Evolutionary conservation across 2,329 filamentous ascomycete genomes (phyloP).

Genomic region (Conoideocrella luteorostrata): DNA sequence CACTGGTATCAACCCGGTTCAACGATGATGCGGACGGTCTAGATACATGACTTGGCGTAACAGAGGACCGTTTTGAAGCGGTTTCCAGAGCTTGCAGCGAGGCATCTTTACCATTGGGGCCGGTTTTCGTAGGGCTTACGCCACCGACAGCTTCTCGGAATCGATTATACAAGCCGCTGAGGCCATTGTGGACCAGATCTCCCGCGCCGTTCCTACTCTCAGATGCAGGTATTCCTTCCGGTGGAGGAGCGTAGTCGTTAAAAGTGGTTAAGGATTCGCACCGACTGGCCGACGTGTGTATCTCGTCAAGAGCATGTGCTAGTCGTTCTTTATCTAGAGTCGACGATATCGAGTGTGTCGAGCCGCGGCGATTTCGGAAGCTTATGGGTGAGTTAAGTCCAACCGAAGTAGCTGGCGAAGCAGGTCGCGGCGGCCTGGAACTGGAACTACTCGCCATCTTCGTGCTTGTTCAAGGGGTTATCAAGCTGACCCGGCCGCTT

Average conservation of each 20-base stretch:
- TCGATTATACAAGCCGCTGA: slow-evolving; percentile 84
- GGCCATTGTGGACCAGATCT: slow-evolving; percentile 74
- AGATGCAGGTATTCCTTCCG: slow-evolving; percentile 46
- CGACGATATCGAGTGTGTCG: slow-evolving; percentile 34
- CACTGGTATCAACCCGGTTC: slow-evolving; percentile 33
- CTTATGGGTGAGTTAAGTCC: slow-evolving; percentile 21
- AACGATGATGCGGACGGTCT: slow-evolving; percentile 35
- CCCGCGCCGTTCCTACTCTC: slow-evolving; percentile 66
- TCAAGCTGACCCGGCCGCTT: slow-evolving; percentile 10
- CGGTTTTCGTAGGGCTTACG: slow-evolving; percentile 39
- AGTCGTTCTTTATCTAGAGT: slow-evolving; percentile 63
- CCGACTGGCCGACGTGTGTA: slow-evolving; percentile 83
- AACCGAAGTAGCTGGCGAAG: slow-evolving; percentile 18
- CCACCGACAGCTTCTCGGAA: slow-evolving; percentile 76
- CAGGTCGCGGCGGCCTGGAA: slow-evolving; percentile 23
- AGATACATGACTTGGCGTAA: slow-evolving; percentile 32
- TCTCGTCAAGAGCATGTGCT: slow-evolving; percentile 73
- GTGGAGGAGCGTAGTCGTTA: slow-evolving; percentile 78
- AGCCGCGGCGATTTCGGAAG: slow-evolving; percentile 31
- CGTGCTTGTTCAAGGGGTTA: background rate
- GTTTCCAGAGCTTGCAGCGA: slow-evolving; percentile 13
- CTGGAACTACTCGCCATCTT: slow-evolving; percentile 24
- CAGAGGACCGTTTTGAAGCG: slow-evolving; percentile 38
- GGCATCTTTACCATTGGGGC: slow-evolving; percentile 35
- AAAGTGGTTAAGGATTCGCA: slow-evolving; percentile 84